Conservation (phyloP, 2,329 filamentous ascomycete genomes). For the Talaromyces sp. region DNA sequence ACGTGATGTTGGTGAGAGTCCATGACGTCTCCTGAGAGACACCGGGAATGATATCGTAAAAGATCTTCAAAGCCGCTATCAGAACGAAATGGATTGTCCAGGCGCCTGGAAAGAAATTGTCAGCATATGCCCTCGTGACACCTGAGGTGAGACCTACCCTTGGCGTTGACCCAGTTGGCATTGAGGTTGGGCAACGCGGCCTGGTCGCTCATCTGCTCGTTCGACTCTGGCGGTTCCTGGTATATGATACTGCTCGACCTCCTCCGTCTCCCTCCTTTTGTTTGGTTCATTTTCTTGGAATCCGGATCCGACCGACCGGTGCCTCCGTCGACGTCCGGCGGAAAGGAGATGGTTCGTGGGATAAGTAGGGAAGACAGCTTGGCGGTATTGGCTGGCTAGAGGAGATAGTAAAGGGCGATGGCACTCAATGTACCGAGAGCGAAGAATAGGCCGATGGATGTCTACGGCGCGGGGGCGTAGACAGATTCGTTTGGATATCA, state of each 20-base stretch:
- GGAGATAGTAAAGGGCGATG: constrained; percentile 24
- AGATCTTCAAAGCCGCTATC: constrained; percentile 86
- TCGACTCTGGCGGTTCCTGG: constrained; percentile 90
- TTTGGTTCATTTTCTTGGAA: constrained; percentile 56
- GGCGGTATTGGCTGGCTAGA: constrained; percentile 65
- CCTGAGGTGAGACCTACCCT: constrained; percentile 57
- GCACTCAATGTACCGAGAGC: not conserved
- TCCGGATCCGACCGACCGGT: constrained; percentile 49
- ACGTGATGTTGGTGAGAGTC: constrained; percentile 97
- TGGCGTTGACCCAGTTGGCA: constrained; percentile 98
- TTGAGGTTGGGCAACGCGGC: constrained; percentile 91
- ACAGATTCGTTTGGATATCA: not conserved
- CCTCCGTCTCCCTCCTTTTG: constrained; percentile 71
- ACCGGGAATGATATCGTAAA: constrained; percentile 94
- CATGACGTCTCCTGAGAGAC: constrained; percentile 97
- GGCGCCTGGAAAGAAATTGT: constrained; percentile 49
- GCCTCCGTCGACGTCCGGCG: constrained; percentile 71
- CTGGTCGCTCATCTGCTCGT: constrained; percentile 97
- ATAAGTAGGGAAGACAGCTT: constrained; percentile 93
- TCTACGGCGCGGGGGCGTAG: not conserved
- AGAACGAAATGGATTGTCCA: constrained; percentile 97
- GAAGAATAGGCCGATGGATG: not conserved
- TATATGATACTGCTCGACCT: constrained; percentile 98
- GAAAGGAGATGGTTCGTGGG: constrained; percentile 86
- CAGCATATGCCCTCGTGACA: not conserved